These are phyloP conservation scores for Dicorynia guianensis DNA, from an alignment of 306 rosid genomes.

Conservation along the genomic window DNA sequence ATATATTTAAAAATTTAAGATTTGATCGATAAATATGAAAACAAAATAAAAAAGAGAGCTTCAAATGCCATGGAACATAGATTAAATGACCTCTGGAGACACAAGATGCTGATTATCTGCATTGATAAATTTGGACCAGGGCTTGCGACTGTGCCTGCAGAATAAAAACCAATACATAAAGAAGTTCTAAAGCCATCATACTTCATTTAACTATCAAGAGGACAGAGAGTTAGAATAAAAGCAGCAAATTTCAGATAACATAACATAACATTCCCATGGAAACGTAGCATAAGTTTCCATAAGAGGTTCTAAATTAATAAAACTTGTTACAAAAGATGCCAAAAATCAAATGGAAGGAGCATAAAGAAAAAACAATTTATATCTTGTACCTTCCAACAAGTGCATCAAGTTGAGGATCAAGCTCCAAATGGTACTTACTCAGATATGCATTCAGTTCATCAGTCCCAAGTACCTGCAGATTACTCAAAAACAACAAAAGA, in stretches of 20 bases:
- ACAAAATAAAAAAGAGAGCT: slow-evolving; percentile 1
- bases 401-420: slow-evolving; percentile 90
- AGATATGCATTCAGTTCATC: slow-evolving; percentile 84
- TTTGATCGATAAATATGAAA: background rate
- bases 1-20: slow-evolving; percentile 41
- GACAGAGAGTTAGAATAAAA: slow-evolving; percentile 5
- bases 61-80: slow-evolving; percentile 23
- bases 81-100: slow-evolving; percentile 83
- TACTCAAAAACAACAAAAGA: slow-evolving; percentile 24
- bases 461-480: slow-evolving; percentile 81
- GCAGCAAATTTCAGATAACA: slow-evolving; percentile 25
- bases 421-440: slow-evolving; percentile 78
- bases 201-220: slow-evolving; percentile 28
- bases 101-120: slow-evolving; percentile 96
- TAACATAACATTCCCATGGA: slow-evolving; percentile 29
- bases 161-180: slow-evolving; percentile 39
- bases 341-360: slow-evolving; percentile 26
- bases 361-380: background rate
- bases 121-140: slow-evolving; percentile 93
- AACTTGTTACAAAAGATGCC: slow-evolving; percentile 4
- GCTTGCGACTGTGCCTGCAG: slow-evolving; percentile 97
- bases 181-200: background rate
- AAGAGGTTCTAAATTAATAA: slow-evolving; percentile 27
- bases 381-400: slow-evolving; percentile 77
- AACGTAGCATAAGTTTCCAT: background rate